phyloP scores from a whole-genome alignment of 2,329 filamentous ascomycete genomes.

The Pseudogymnoascus sp. region DNA sequence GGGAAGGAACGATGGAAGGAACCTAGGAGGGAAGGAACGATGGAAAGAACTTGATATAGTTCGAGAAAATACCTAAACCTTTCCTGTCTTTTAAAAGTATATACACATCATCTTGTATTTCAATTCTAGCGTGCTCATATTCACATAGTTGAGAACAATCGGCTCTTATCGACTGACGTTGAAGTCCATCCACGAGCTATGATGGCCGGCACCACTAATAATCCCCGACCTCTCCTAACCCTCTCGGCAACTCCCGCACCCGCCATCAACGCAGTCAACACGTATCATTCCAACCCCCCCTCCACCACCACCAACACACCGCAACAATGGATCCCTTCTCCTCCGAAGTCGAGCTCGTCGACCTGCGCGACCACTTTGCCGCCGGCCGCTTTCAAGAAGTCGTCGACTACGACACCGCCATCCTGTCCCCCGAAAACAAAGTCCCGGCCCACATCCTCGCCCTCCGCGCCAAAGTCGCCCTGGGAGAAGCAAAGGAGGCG shows the following conservation, averaged over 20 bases:
- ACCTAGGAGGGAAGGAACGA: neutral
- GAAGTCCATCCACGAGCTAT: neutral
- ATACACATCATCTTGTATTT: neutral
- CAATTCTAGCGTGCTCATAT: neutral
- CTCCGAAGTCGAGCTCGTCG: slow-evolving; percentile 64
- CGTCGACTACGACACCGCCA: slow-evolving; percentile 74
- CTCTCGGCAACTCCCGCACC: slow-evolving; percentile 7
- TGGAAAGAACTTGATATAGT: neutral
- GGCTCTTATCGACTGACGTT: neutral
- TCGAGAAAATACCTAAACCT: neutral
- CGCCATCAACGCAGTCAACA: neutral
- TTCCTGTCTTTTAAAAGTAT: neutral
- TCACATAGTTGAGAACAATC: neutral
- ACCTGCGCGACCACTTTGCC: slow-evolving; percentile 65
- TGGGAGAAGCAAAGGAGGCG: slow-evolving; percentile 71
- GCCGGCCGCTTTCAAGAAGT: slow-evolving; percentile 83
- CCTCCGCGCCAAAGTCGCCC: slow-evolving; percentile 75
- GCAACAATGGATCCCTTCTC: slow-evolving; percentile 62
- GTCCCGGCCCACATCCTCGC: slow-evolving; percentile 71
- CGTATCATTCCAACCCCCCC: slow-evolving; percentile 2
- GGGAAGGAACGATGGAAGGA: neutral
- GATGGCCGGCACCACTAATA: neutral
- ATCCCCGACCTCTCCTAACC: slow-evolving; percentile 4
- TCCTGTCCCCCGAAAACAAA: slow-evolving; percentile 72
- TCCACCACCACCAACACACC: neutral